A percentile compares a stretch with the other conserved stretches of the same genome.
These are phyloP conservation scores for Neurospora sp. DNA, from an alignment of 495 filamentous ascomycete species.

Conservation along the genomic window DNA sequence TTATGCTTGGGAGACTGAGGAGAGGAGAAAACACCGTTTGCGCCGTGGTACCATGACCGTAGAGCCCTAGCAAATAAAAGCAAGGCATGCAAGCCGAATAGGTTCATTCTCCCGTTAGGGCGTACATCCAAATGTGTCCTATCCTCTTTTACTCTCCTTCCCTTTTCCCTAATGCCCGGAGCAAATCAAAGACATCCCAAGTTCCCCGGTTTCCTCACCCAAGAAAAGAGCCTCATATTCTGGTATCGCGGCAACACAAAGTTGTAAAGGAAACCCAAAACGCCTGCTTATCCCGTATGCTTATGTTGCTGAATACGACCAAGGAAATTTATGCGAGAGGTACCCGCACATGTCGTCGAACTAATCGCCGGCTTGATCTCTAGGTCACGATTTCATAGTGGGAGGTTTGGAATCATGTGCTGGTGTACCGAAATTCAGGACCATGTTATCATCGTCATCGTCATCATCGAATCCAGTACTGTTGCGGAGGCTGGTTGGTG, in stretches of 20 bases:
- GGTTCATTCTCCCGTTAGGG: not conserved
- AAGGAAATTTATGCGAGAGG: not conserved
- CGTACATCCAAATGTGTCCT: not conserved
- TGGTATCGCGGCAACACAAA: not conserved
- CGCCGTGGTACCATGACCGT: not conserved
- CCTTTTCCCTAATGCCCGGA: not conserved
- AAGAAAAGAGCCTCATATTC: not conserved
- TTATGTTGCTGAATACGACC: not conserved
- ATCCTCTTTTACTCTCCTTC: not conserved
- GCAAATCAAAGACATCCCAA: not conserved
- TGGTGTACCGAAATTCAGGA: constrained; percentile 29
- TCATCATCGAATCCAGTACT: constrained; percentile 25
- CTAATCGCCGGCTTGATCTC: not conserved
- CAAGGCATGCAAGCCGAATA: not conserved
- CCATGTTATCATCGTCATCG: constrained; percentile 31
- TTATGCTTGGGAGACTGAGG: not conserved
- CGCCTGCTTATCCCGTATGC: not conserved
- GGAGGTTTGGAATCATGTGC: not conserved
- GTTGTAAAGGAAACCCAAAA: not conserved
- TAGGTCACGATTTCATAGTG: not conserved
- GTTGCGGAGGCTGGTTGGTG: constrained; percentile 16
- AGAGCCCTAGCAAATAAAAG: not conserved
- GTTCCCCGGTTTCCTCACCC: not conserved
- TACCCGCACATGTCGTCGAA: not conserved
- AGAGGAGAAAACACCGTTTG: not conserved